phyloP scores from a whole-genome alignment of 2,329 filamentous ascomycete species.

The Fusarium armeniacum region DNA sequence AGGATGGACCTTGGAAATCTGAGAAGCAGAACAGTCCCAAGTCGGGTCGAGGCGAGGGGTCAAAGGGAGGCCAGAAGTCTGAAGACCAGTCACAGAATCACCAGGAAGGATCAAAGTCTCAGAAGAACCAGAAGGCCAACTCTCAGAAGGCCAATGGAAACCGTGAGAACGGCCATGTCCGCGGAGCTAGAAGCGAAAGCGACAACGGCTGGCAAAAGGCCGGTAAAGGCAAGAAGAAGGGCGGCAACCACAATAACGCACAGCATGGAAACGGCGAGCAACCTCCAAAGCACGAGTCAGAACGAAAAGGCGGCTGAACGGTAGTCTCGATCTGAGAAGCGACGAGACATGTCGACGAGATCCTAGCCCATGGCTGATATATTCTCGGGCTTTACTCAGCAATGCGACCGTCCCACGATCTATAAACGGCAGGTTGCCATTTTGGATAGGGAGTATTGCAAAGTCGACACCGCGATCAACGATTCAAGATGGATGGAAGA shows the following conservation, averaged over 20 bases:
- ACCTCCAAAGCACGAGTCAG: slow-evolving; percentile 69
- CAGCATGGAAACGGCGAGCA: slow-evolving; percentile 62
- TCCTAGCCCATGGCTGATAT: slow-evolving; percentile 6
- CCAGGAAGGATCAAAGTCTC: slow-evolving; percentile 43
- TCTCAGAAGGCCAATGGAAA: slow-evolving; percentile 57
- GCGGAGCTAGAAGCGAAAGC: slow-evolving; percentile 68
- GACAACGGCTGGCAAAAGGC: slow-evolving; percentile 72
- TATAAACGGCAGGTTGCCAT: slow-evolving; percentile 33
- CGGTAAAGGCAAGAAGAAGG: slow-evolving; percentile 64
- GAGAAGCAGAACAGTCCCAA: slow-evolving; percentile 48
- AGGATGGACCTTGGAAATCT: slow-evolving; percentile 58
- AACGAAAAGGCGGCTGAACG: slow-evolving; percentile 71
- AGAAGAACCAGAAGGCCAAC: slow-evolving; percentile 49
- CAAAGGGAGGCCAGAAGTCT: slow-evolving; percentile 47
- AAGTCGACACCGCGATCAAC: slow-evolving; percentile 23
- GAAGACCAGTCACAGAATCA: slow-evolving; percentile 49
- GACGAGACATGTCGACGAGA: slow-evolving; percentile 22
- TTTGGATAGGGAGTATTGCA: slow-evolving; percentile 46
- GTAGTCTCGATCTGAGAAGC: slow-evolving; percentile 38
- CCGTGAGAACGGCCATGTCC: slow-evolving; percentile 67
- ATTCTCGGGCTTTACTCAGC: not conserved
- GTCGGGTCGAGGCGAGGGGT: slow-evolving; percentile 34
- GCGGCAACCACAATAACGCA: slow-evolving; percentile 52
- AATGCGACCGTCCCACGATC: slow-evolving; percentile 23
- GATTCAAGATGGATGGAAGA: slow-evolving; percentile 24